Evolutionary conservation across 2,329 filamentous ascomycete genomes (phyloP), one percentile per base, ranked within the genome.

Genomic region (Aureobasidium melanogenum): DNA sequence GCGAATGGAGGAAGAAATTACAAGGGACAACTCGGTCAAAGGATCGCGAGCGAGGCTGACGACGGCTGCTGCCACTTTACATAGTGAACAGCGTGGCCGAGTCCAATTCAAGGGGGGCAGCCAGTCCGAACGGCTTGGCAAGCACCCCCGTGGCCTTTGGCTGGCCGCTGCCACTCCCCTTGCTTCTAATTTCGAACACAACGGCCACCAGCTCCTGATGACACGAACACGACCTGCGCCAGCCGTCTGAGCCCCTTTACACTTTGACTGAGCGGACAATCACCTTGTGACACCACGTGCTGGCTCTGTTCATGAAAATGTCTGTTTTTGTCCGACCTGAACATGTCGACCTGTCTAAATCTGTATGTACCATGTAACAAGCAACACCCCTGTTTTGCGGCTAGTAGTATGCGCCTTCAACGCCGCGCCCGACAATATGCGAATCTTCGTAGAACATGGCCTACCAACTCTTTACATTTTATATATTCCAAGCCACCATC

Each of bases 351-450:
- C 50, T 22, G 34, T 56, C 52, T 56, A 59, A 47, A 47, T 60
- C 39, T 60, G 44, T 60, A 60, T 60, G 57, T 51, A 51, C 38
- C 24, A 51, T 30, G 43, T 43, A 36, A 4, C 8, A 30, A 9
- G 30, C 9, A 44, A 22, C 43, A 26, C 55, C 19, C 44, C 30
- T 57, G 51, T 24, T 32, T 38, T n/a, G 9, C 15, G 36, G 5
- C 41, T 28, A n/a, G n/a, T n/a, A n/a, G n/a, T n/a, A 52, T 61
- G 47, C 58, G 58, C 58, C 58, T 36, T 30, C 58, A 61, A 61
- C 58, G 58, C 58, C 58, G 58, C 58, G 58, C 48, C 58, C 26
- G 52, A 15, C 34, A 57, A 38, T 43, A 24, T 54, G 47, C 47
- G 30, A 34, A 19, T 19, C 22, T n/a, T n/a, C n/a, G n/a, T n/a